Base-by-base conservation (phyloP, 495 filamentous ascomycete genomes). In the Annulohypoxylon maeteangense region DNA sequence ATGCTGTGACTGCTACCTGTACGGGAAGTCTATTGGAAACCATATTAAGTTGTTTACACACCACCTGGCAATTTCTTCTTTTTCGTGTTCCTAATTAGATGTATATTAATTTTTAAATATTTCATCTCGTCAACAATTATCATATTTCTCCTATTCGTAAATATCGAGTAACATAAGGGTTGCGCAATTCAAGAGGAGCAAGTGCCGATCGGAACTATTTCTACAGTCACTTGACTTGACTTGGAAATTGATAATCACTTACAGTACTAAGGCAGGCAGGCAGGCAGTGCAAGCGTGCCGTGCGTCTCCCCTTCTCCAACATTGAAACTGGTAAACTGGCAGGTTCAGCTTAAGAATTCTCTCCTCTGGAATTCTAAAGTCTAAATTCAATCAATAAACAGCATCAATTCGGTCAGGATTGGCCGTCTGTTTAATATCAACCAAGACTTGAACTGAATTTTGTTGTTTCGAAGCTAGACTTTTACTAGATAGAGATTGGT, bases 171-270 rank as follows among this genome's bases (percentile, higher is more conserved):
- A 31, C 14, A 42, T 31, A 32, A 48, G n/a, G 20, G 20, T 57
- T 57, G 20, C 54, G 34, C 32, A 57, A 18, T 40, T 14, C 10
- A 51, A 29, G 65, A 20, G 54, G 65, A 61, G 38, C 45, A 72
- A 68, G 45, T 68, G 70, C 70, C 70, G 70, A 65, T 72, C 65
- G 70, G 70, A 47, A 31, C 53, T 68, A 72, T 61, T 72, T 72
- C 11, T 60, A 67, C 47, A n/a, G 60, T 68, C 69, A 67, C 55
- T 55, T 67, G 48, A 65, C 70, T 72, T 55, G 38, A 65, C 42
- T 25, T 56, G 60, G 67, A 70, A 70, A 64, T 70, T 64, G 60
- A 64, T 68, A 64, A 64, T 69, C 60, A 14, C 36, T 40, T 14
- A 40, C n/a, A n/a, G n/a, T n/a, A n/a, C n/a, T n/a, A n/a, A n/a